Evolutionary conservation across 2,329 filamentous ascomycete genomes (phyloP).

Genomic region (Triangularia verruculosa): DNA sequence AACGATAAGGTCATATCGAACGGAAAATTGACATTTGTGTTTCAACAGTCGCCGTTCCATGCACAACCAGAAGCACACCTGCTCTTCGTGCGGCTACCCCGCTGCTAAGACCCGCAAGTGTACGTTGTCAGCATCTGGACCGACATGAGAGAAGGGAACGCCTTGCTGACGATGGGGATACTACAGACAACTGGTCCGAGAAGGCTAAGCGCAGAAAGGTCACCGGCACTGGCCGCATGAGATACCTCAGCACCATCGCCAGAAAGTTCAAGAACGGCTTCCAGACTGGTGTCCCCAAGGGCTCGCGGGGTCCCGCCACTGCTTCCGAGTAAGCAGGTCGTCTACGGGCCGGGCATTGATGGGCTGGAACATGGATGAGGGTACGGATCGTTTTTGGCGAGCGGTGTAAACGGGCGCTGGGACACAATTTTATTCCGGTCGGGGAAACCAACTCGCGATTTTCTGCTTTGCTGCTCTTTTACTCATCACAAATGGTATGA

Average conservation of each 20-base stretch:
- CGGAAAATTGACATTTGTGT: conserved; percentile 26
- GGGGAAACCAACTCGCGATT: conserved; percentile 26
- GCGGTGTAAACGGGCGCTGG: conserved; percentile 29
- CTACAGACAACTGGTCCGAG: conserved; percentile 95
- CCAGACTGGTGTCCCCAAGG: conserved; percentile 85
- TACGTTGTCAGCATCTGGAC: conserved; percentile 55
- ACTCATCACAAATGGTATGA: conserved; percentile 26
- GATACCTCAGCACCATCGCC: conserved; percentile 88
- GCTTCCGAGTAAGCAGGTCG: conserved; percentile 23
- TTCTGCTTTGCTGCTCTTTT: conserved; percentile 24
- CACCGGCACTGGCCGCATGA: conserved; percentile 92
- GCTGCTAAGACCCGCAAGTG: conserved; percentile 97
- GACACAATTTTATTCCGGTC: conserved; percentile 22
- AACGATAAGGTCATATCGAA: conserved; percentile 3
- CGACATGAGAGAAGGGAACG: conserved; percentile 6
- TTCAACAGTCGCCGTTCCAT: conserved; percentile 76
- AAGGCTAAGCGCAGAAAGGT: conserved; percentile 99
- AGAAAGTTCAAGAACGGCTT: conserved; percentile 98
- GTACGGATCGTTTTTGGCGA: conserved; percentile 29
- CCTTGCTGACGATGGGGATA: conserved; percentile 25
- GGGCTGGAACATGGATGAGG: conserved; percentile 21
- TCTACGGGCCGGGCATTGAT: conserved; percentile 8
- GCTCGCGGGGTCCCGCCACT: conserved; percentile 63
- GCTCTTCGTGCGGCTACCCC: conserved; percentile 92
- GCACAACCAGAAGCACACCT: conserved; percentile 99